Evolutionary conservation across 2,329 filamentous ascomycete species (phyloP).

Genomic region (Hypoxylon rubiginosum): DNA sequence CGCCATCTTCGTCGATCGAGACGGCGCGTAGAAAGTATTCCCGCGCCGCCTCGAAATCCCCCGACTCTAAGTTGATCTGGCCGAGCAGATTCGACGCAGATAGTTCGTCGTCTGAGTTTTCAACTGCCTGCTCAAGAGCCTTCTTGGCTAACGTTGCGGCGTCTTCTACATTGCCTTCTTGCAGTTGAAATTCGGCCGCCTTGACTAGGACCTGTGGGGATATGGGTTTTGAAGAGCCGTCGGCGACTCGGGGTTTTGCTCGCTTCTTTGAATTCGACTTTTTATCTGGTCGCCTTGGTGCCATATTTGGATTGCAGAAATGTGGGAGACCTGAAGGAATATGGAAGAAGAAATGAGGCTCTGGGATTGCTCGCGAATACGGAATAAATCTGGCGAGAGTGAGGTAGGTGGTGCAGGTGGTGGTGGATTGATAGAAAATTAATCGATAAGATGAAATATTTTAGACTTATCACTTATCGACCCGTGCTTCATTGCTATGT

Average conservation of each 20-base stretch:
- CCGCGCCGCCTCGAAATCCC: conserved; percentile 82
- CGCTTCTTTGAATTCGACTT: conserved; percentile 51
- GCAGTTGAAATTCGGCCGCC: conserved; percentile 52
- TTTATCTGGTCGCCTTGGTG: conserved; percentile 52
- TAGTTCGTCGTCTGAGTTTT: conserved; percentile 64
- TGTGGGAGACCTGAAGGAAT: background rate
- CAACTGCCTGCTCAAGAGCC: conserved; percentile 47
- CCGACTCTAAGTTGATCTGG: conserved; percentile 85
- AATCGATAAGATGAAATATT: conserved; percentile 48
- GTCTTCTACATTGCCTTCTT: conserved; percentile 50
- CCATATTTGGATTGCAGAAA: conserved; percentile 43
- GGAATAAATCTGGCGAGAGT: no score
- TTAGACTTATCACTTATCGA: conserved; percentile 39
- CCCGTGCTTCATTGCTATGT: conserved; percentile 12
- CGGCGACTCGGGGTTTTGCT: conserved; percentile 45
- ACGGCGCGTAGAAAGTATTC: conserved; percentile 80
- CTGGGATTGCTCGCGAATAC: background rate
- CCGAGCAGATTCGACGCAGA: conserved; percentile 81
- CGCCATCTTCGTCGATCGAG: conserved; percentile 81
- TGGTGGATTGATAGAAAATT: conserved; percentile 40
- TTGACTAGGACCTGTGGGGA: conserved; percentile 51
- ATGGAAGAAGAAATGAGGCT: background rate
- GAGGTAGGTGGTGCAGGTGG: no score
- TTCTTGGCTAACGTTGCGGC: conserved; percentile 49
- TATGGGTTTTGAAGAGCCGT: conserved; percentile 43